phyloP scores from a whole-genome alignment of 345 rosid genomes.

The Nasturtium officinale region DNA sequence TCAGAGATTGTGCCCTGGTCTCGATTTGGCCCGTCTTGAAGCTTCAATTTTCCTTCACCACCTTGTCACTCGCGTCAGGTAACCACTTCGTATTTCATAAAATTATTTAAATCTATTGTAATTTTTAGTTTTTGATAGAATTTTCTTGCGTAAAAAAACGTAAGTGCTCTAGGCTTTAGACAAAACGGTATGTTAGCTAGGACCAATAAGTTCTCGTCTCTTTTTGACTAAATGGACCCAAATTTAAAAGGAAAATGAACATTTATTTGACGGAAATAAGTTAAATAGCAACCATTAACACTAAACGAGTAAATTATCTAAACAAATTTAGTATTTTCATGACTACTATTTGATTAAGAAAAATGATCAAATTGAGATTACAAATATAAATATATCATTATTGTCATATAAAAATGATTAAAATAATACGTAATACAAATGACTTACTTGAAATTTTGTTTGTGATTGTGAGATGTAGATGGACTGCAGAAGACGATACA shows the following conservation, averaged over 20 bases:
- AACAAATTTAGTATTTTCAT: neutral
- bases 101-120: neutral
- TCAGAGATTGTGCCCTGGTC: conserved; percentile 91
- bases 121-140: neutral
- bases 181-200: conserved; percentile 9
- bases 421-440: neutral
- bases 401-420: neutral
- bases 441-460: neutral
- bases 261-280: neutral
- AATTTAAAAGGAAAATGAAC: neutral
- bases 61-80: conserved; percentile 89
- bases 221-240: conserved; percentile 32
- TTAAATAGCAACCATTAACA: neutral
- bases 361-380: neutral
- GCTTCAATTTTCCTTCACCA: conserved; percentile 86
- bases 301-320: neutral
- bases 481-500: conserved; percentile 85
- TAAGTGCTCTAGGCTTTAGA: conserved; percentile 31
- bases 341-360: neutral
- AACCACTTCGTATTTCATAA: conserved; percentile 18
- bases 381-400: neutral
- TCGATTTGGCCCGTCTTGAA: conserved; percentile 94
- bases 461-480: conserved; percentile 50
- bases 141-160: neutral
- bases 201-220: conserved; percentile 30